Evolutionary conservation across 176 grass and related monocot genomes (phyloP), one percentile per base, ranked within the genome.

Genomic region (Oropetium thomaeum): DNA sequence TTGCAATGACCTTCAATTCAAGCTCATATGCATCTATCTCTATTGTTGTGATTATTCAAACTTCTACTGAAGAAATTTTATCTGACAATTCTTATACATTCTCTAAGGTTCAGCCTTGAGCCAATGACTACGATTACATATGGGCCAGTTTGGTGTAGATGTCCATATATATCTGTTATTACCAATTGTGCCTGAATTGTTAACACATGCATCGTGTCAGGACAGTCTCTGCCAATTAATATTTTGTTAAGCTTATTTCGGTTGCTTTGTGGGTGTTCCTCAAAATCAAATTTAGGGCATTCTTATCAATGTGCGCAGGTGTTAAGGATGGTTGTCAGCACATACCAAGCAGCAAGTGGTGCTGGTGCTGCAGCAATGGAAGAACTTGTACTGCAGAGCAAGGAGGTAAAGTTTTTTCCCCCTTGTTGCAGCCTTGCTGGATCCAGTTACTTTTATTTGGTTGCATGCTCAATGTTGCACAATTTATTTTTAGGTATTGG

Each of bases 301-400:
- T 27, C 23, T 41, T 43, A 37, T 72, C 58, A 55, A 78, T 72
- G 33, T 62, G 72, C 10, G 14, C 67, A 99, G 91, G 91, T 99
- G 15, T 58, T 77, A 78, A 95, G 96, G 75, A 95, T 99, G 96
- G 84, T 99, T 79, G 91, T 99, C 49, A 99, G 96, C 83, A 99
- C 96, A 12, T 95, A 99, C 71, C 96, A 99, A 86, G 96, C 96
- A 76, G 96, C 91, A 74, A 99, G 96, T 86, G 96, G 96, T 57
- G 96, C 96, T 61, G 91, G 96, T 81, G 91, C 91, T 81, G 96
- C 89, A 11, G 96, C 91, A 54, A 99, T 99, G 91, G 87, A 90
- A 84, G 96, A 99, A 86, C 87, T 99, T 52, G 76, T 81, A 74
- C 82, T 92, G 62, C 91, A 99, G 69, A 99, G 91, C 71, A 82